These are phyloP conservation scores for Lyophyllum atratum DNA, from an alignment of 768 basidiomycete species.

Conservation along the genomic window DNA sequence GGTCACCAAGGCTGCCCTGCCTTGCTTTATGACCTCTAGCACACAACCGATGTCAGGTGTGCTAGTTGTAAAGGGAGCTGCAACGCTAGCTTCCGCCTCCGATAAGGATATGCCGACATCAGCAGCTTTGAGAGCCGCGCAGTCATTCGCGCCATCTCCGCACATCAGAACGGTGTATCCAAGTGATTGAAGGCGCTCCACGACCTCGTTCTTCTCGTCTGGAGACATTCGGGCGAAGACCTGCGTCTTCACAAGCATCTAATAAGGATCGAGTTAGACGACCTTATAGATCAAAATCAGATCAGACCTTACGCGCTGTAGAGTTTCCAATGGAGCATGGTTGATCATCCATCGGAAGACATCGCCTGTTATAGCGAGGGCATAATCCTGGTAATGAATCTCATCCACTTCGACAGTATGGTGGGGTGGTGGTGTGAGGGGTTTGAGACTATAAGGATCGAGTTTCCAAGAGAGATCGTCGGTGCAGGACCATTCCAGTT, in stretches of 20 bases:
- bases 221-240: conserved; percentile 99
- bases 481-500: conserved; percentile 88
- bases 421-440: conserved; percentile 68
- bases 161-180: conserved; percentile 99
- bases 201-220: conserved; percentile 98
- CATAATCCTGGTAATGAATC: conserved; percentile 81
- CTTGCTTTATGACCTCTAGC: conserved; percentile 95
- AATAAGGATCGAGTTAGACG: not conserved
- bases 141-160: conserved; percentile 98
- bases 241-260: conserved; percentile 98
- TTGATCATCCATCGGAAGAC: conserved; percentile 99
- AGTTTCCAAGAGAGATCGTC: conserved; percentile 86
- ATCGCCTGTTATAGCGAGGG: conserved; percentile 91
- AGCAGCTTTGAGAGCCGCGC: conserved; percentile 96
- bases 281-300: not conserved
- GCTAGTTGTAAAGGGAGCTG: conserved; percentile 94
- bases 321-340: conserved; percentile 88
- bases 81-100: conserved; percentile 97
- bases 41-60: conserved; percentile 96
- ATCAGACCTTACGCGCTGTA: conserved; percentile 75
- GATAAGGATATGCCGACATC: conserved; percentile 97
- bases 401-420: conserved; percentile 73
- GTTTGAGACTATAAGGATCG: conserved; percentile 87
- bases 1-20: conserved; percentile 92
- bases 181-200: conserved; percentile 88